phyloP scores from a whole-genome alignment of 1,139 yeast genomes.

The Geotrichum carabidarum region DNA sequence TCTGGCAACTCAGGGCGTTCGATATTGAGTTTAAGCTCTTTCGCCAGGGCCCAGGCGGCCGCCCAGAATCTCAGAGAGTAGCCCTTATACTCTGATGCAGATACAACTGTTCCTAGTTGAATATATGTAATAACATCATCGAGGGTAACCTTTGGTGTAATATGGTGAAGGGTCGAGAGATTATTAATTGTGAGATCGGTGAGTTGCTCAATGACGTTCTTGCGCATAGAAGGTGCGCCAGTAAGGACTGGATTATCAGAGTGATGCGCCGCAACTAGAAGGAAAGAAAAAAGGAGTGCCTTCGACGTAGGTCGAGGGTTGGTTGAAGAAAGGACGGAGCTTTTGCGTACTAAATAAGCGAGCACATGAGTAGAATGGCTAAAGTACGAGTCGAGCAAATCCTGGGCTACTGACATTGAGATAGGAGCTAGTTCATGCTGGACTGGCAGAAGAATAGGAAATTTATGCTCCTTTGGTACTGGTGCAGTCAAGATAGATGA shows the following conservation, averaged over 20 bases:
- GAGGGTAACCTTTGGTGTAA: constrained; percentile 26
- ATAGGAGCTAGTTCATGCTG: constrained; percentile 29
- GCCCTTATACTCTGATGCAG: constrained; percentile 41
- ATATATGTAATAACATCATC: constrained; percentile 41
- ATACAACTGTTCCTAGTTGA: constrained; percentile 41
- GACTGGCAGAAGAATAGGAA: constrained; percentile 32
- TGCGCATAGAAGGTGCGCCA: constrained; percentile 34
- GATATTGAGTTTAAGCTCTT: constrained; percentile 33
- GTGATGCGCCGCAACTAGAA: constrained; percentile 40
- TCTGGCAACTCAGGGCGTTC: constrained; percentile 33
- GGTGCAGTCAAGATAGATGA: not conserved
- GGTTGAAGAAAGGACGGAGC: constrained; percentile 23
- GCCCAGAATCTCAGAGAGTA: constrained; percentile 42
- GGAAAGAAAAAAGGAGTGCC: constrained; percentile 36
- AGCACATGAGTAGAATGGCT: constrained; percentile 34
- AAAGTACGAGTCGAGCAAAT: constrained; percentile 39
- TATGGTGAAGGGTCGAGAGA: constrained; percentile 30
- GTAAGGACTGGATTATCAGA: constrained; percentile 38
- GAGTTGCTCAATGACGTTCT: constrained; percentile 30
- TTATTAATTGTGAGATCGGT: constrained; percentile 31
- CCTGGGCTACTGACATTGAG: constrained; percentile 37
- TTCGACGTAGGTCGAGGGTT: constrained; percentile 35
- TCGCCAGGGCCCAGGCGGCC: constrained; percentile 37
- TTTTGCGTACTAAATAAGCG: constrained; percentile 24
- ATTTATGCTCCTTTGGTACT: constrained; percentile 16